These are phyloP conservation scores for Penstemon davidsonii DNA, from an alignment of 257 asterid species.

Conservation along the genomic window DNA sequence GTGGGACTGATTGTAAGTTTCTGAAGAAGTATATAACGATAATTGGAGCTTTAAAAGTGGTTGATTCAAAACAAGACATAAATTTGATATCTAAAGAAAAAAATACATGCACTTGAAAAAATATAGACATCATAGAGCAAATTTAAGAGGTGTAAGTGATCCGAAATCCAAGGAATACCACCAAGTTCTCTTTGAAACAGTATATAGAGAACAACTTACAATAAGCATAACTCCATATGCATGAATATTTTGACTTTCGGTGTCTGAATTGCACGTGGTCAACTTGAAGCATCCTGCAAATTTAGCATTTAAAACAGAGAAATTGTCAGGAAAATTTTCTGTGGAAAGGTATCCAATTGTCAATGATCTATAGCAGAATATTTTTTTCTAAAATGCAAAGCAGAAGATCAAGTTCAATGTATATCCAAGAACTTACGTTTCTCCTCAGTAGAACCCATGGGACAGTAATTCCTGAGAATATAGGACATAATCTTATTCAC, in stretches of 20 bases:
- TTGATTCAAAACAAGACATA: no score
- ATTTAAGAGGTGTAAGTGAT: no score
- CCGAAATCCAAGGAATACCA: no score
- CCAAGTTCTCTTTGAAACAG: neutral
- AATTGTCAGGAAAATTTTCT: conserved; percentile 15
- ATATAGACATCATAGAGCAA: no score
- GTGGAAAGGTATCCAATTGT: conserved; percentile 1
- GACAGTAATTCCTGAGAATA: conserved; percentile 66
- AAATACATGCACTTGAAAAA: no score
- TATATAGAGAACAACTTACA: conserved; percentile 52
- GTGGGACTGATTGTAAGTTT: no score
- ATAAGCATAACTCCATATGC: conserved; percentile 80
- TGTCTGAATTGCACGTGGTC: conserved; percentile 61
- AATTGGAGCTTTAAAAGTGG: no score
- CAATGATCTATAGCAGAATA: neutral
- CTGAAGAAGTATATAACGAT: no score
- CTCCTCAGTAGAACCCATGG: conserved; percentile 62
- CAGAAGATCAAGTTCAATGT: neutral
- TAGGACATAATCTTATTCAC: conserved; percentile 25
- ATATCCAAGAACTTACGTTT: conserved; percentile 41
- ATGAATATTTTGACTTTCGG: conserved; percentile 74
- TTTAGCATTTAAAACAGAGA: conserved; percentile 21
- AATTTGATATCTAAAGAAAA: no score
- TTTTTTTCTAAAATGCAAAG: neutral
- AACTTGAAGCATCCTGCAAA: conserved; percentile 70